These are phyloP conservation scores for Aureobasidium zeae DNA, from an alignment of 2,329 filamentous ascomycete species.

Conservation along the genomic window DNA sequence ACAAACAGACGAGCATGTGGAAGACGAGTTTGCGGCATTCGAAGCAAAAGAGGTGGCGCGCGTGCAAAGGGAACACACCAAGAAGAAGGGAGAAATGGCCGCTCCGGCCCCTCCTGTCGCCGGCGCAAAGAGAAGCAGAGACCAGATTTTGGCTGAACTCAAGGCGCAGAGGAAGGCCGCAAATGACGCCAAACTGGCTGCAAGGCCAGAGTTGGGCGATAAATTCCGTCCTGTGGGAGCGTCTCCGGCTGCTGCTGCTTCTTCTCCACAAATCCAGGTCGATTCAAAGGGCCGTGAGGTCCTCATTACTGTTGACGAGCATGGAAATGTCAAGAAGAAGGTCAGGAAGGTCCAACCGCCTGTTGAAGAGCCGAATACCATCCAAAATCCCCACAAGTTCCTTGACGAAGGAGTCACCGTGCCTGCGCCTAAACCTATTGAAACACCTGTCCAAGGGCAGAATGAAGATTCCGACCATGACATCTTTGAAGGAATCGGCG, in stretches of 20 bases:
- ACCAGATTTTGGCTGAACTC: slow-evolving; percentile 51
- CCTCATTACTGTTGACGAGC: slow-evolving; percentile 48
- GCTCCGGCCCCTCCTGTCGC: slow-evolving; percentile 31
- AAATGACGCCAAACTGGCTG: slow-evolving; percentile 34
- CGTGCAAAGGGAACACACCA: slow-evolving; percentile 49
- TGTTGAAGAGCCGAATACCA: slow-evolving; percentile 21
- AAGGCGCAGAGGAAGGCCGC: slow-evolving; percentile 45
- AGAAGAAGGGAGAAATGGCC: slow-evolving; percentile 45
- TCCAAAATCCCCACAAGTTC: slow-evolving; percentile 21
- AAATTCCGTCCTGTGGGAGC: slow-evolving; percentile 46
- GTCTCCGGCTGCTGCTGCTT: background rate
- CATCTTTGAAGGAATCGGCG: slow-evolving; percentile 53
- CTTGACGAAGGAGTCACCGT: slow-evolving; percentile 27
- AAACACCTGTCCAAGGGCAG: slow-evolving; percentile 19
- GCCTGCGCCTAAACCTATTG: slow-evolving; percentile 37
- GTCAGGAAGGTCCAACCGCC: slow-evolving; percentile 41
- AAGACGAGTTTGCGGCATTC: slow-evolving; percentile 43
- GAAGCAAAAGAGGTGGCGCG: slow-evolving; percentile 61
- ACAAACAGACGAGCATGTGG: slow-evolving; percentile 27
- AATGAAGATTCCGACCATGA: slow-evolving; percentile 41
- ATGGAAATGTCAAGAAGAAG: slow-evolving; percentile 54
- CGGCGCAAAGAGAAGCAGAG: slow-evolving; percentile 45
- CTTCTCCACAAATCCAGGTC: slow-evolving; percentile 26
- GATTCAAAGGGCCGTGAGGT: slow-evolving; percentile 48
- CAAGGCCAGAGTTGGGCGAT: slow-evolving; percentile 42